Conservation (phyloP, 768 basidiomycete genomes). For the Podaxis sp. region DNA sequence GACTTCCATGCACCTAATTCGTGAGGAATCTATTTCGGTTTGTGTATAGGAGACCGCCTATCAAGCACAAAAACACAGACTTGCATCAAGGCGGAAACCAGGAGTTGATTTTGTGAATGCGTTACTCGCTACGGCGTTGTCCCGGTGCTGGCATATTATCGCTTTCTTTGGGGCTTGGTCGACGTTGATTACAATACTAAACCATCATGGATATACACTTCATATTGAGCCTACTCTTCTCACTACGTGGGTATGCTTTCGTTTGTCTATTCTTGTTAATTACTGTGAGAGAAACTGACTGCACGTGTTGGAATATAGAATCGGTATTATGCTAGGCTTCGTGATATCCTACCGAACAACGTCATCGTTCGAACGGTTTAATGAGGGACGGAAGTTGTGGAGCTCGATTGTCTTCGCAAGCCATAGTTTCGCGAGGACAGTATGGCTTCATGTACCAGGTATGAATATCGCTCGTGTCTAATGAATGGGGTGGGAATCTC, state of each 20-base stretch:
- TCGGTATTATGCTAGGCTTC: slow-evolving; percentile 73
- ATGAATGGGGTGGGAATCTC: neutral
- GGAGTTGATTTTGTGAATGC: slow-evolving; percentile 36
- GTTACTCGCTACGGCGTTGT: slow-evolving; percentile 44
- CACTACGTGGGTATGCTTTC: slow-evolving; percentile 56
- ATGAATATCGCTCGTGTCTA: slow-evolving; percentile 14
- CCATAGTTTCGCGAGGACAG: slow-evolving; percentile 57
- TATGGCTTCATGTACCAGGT: slow-evolving; percentile 73
- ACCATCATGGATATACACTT: slow-evolving; percentile 35
- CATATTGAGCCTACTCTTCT: slow-evolving; percentile 54
- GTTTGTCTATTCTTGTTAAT: neutral
- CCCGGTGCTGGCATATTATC: slow-evolving; percentile 68
- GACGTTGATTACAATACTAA: slow-evolving; percentile 45
- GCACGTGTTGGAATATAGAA: slow-evolving; percentile 23
- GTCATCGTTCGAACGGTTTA: slow-evolving; percentile 74
- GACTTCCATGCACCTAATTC: slow-evolving; percentile 41
- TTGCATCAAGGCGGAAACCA: slow-evolving; percentile 36
- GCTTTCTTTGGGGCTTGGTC: slow-evolving; percentile 66
- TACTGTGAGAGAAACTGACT: neutral
- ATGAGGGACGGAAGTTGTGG: slow-evolving; percentile 70
- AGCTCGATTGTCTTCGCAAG: slow-evolving; percentile 60
- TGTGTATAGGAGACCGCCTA: neutral
- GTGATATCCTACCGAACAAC: slow-evolving; percentile 73
- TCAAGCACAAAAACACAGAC: slow-evolving; percentile 23
- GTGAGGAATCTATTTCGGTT: slow-evolving; percentile 25